Evolutionary conservation across 257 asterid genomes (phyloP), one percentile per base, ranked within the genome.

Genomic region (Jacaranda copaia): DNA sequence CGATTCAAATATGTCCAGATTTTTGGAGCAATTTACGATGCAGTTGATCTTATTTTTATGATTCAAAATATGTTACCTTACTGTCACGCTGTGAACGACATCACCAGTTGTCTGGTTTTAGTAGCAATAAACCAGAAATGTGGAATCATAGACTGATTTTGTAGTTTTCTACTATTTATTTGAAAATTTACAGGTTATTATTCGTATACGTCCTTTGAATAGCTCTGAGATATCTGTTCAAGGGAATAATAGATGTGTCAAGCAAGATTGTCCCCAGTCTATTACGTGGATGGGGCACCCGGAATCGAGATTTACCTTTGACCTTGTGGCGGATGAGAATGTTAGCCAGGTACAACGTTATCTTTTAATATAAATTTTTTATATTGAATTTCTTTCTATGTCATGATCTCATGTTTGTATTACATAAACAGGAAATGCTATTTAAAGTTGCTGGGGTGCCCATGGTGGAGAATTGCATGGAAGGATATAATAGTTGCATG

Each of bases 401-500:
- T 73, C 62, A 25, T 42, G 58, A 49, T 63, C 57, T 81, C 51
- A 80, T 75, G 68, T 61, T 58, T 38, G 19, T 19, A 46, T 65
- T 71, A 69, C 59, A 36, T 80, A 49, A 68, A 82, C 89, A 96
- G 99, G 99, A 96, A 83, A 90, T 85, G 96, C 79, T 96, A 64
- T 95, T 93, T 74, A 90, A 91, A 84, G 92, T 85, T 57, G 90
- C 98, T 58, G 99, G 99, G 46, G 88, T 96, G 66, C 97, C 97
- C 12, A 87, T 96, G 98, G 99, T 96, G 76, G 99, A 96, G 84
- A 96, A 96, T 75, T 93, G 98, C 83, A 84, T 96, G 90, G 94
- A 87, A 73, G 99, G 99, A 63, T 96, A 96, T 81, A 96, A 96
- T 79, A 96, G 99, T 70, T 96, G 99, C 84, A 93, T 96, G 97